Base-by-base conservation (phyloP, 345 rosid genomes). In the Psidium friedrichsthalianum region DNA sequence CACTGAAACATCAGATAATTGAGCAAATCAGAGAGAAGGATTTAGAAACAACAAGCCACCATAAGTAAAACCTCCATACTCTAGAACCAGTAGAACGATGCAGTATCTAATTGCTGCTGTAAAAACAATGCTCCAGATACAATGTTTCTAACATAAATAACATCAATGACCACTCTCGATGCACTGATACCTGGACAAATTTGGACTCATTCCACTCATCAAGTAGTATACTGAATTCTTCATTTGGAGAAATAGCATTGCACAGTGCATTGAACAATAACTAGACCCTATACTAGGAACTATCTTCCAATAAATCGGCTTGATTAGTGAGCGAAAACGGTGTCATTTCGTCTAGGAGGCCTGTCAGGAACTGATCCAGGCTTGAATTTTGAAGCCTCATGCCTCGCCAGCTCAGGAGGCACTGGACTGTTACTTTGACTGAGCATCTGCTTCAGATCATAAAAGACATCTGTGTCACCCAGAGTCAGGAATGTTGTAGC, bases 371-470 rank as follows among this genome's bases (percentile, higher is more conserved):
- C 87, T 16, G 96, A 40, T 89, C 99, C 98, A 4, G 99, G 98
- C 91, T 95, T 97, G 90, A 94, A 95, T 84, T 95, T 97, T 13
- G 99, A 95, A 55, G 97, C 99, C 89, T 97, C 98, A 22, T 95
- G 99, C 85, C 93, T 97, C 8, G 98, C 98, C 87, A 95, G 92
- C 86, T 97, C 98, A 74, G 95, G 96, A 83, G 99, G 99, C 85
- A 97, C 95, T 3, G 93, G 90, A 86, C 98, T 96, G 86, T 96
- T 95, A 85, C 96, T 97, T 92, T 96, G 98, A 87, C 92, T 91
- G 87, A 97, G 98, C 99, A 95, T 96, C 92, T 96, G 98, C 93
- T 94, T 97, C 82, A 96, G 95, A 92, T 97, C 99, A 88, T 96
- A 97, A 87, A 96, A 96, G 56, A 97, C 98, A 55, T 97, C 96